Conservation (phyloP, 257 asterid genomes). For the Hygrophila difformis region DNA sequence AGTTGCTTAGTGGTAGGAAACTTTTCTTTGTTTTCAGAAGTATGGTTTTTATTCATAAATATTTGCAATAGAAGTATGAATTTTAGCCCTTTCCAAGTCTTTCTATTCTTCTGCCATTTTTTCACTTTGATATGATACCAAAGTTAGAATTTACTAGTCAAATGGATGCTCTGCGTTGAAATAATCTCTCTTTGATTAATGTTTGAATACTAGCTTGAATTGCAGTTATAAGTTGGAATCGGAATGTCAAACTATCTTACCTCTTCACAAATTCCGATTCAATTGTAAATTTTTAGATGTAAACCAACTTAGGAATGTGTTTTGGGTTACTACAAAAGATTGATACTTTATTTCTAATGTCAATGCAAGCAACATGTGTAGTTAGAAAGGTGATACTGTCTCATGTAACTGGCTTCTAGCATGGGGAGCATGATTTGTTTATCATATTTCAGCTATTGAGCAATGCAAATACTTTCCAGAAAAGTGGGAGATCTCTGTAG, state of each 20-base stretch:
- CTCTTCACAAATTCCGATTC: no score
- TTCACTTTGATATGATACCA: neutral
- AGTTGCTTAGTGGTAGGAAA: conserved; percentile 50
- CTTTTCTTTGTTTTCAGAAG: neutral
- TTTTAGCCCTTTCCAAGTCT: neutral
- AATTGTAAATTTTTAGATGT: no score
- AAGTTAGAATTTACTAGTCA: neutral
- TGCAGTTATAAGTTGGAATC: neutral
- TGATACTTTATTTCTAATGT: no score
- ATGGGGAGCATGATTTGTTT: no score
- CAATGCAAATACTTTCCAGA: no score
- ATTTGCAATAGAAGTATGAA: neutral
- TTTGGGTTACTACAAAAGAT: no score
- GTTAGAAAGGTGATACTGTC: no score
- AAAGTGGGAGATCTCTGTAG: no score
- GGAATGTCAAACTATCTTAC: neutral
- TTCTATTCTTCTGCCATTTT: no score
- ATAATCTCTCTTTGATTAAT: neutral
- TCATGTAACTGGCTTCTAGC: neutral
- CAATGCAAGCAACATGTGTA: no score
- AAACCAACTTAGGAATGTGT: no score
- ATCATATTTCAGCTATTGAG: no score
- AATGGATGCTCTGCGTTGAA: neutral
- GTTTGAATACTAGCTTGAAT: neutral
- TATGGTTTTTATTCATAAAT: neutral